Evolutionary conservation across 75 land plant species (phyloP), one percentile per base, ranked within the genome.

Genomic region (Pseudotsuga menziesii): DNA sequence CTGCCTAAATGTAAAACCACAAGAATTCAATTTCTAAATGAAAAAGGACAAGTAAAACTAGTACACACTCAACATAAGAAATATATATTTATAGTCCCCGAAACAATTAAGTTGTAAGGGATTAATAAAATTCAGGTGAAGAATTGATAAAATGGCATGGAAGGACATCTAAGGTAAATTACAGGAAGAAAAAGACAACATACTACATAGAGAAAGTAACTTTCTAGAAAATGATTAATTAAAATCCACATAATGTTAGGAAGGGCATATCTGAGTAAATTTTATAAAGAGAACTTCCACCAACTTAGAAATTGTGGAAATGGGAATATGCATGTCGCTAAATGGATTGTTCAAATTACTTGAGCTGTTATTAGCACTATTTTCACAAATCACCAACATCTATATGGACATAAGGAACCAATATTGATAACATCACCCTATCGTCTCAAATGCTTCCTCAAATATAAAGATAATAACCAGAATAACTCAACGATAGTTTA

Each of bases 1-100:
- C 98, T 35, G 95, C 99, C 99, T 97, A 83, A 39, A 63, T 60
- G 78, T 41, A 23, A 27, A 22, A 63, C 44, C 41, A 39, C 25
- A 58, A n/a, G 72, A 76, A 27, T 17, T 25, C 72, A 58, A 15
- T 5, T 54, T 61, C 17, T 4, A 48, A 13, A 22, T 36, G 19
- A 35, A 69, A 9, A 71, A 71, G 22, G 62, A 78, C 79, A 66
- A 32, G 11, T 39, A 16, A 29, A 14, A 35, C 3, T 62, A 25
- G 66, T 15, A 16, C 36, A 29, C 3, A 62, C 26, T 62, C 14
- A 26, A 17, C 32, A 26, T 26, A 26, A 5, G 5, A 8, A 62
- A n/a, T n/a, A 62, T 17, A 62, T 15, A 64, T 16, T 14, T 32
- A 26, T 35, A 36, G 15, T 7, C 44, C n/a, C 20, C 20, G 7